phyloP scores from a whole-genome alignment of 1,284 basidiomycete genomes.

The Peniophora sp. region DNA sequence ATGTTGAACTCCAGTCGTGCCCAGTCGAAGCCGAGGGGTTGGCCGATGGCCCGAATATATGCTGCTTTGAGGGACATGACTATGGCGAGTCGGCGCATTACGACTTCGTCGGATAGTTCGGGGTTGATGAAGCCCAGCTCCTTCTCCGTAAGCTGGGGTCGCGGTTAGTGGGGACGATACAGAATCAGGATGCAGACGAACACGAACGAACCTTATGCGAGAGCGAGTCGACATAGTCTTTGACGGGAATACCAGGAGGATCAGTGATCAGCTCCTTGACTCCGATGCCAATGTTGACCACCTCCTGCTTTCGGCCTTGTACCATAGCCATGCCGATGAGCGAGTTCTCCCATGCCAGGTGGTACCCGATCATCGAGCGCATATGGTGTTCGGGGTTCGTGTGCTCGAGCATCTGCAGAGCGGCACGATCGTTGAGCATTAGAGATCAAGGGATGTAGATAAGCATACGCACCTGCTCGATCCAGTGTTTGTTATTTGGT shows the following conservation, averaged over 20 bases:
- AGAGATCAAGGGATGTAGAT: no score
- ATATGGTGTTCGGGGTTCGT: conserved; percentile 53
- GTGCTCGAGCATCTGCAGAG: conserved; percentile 13
- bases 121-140: conserved; percentile 47
- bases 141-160: conserved; percentile 47
- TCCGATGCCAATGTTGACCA: conserved; percentile 70
- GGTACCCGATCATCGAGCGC: conserved; percentile 72
- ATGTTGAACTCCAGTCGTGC: conserved; percentile 74
- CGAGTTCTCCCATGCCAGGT: conserved; percentile 58
- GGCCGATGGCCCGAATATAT: conserved; percentile 75
- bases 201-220: conserved; percentile 54
- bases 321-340: conserved; percentile 77
- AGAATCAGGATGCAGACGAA: not conserved
- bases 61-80: conserved; percentile 69
- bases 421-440: no score
- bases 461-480: conserved; percentile 53
- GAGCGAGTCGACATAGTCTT: conserved; percentile 60
- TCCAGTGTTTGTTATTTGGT: conserved; percentile 67
- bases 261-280: conserved; percentile 58
- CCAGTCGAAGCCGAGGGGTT: conserved; percentile 71
- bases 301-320: conserved; percentile 63
- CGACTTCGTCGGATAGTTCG: conserved; percentile 48
- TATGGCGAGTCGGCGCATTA: conserved; percentile 65
- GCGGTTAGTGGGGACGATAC: not conserved
- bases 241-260: conserved; percentile 46